Evolutionary conservation across 1,139 yeast species (phyloP), one percentile per base, ranked within the genome.

Genomic region (Lodderomyces metapsilosis): DNA sequence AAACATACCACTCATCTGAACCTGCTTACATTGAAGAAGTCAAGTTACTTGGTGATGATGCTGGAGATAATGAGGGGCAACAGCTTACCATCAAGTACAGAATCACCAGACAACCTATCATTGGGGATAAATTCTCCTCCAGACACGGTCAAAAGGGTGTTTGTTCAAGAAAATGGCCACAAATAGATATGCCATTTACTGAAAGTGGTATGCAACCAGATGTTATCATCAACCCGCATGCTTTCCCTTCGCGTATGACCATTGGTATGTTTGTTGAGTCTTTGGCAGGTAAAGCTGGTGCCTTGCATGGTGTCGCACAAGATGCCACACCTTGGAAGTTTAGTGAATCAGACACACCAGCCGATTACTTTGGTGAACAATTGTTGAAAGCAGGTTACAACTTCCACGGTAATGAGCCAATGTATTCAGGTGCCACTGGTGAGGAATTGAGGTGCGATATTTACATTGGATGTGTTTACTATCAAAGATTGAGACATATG

Each of bases 101-200:
- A 64, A 74, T 92, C 41, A 84, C 96, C 48, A 84, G 99, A 72
- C 79, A 88, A 36, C 98, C 98, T 23, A 76, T 87, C 54, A 92
- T 94, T 62, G 99, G 99, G 64, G 99, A 92, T 69, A 92, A 92
- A 68, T 92, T 94, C 62, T 91, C 98, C 7, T 91, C 98, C 18
- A 83, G 98, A 68, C 98, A 92, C 71, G 98, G 98, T 48, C 99
- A 92, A 68, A 92, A 92, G 69, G 99, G 99, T 80, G 98, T 92
- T 47, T 92, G 98, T 69, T 91, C 98, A 11, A 86, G 96, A 64
- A 92, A 91, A 66, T 92, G 98, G 96, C 98, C 98, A 20, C 84
- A 88, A 40, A 75, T 87, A 50, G 98, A 92, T 62, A 84, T 92
- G 96, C 99, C 99, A 46, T 92, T 92, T 69, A 80, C 89, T 50